Evolutionary conservation across 352 stramenopile genomes (phyloP), one percentile per base, ranked within the genome.

Genomic region (Globisporangium acanthophoron): DNA sequence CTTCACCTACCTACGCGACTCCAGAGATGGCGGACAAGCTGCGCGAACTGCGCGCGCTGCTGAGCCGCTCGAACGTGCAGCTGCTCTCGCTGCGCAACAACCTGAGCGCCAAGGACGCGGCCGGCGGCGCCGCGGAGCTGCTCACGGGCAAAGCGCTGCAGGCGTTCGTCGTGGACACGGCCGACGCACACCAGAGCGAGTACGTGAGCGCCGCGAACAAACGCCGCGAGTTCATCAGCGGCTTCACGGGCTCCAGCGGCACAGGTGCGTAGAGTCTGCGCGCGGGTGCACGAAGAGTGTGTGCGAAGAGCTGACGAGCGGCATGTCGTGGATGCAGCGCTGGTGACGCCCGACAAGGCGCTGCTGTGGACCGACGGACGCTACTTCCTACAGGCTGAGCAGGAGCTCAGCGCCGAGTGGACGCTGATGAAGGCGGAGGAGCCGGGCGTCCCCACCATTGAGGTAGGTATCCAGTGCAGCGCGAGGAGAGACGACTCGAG

Each of bases 141-240:
- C 56, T 85, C 29, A 73, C 67, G 43, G 76, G 71, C 33, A 73
- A 74, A 44, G 54, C 66, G 35, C 58, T 97, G 50, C 82, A 91
- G 55, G 95, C 92, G 24, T 98, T 98, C 61, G 59, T 99, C 1
- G 79, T 99, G 56, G 96, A 97, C 52, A 97, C 89, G 18, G 95
- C 97, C 47, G 97, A 99, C 79, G 96, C 97, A 52, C 97, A 99
- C 77, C 87, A 99, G 61, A 98, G 91, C 66, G 97, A 99, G 78
- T 99, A 99, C 70, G 90, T 98, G 51, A 94, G 96, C 39, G 83
- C 92, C 35, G 88, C 87, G 40, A 98, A 99, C 78, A 97, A 97
- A 78, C 84, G 97, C 20, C 84, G 97, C 51, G 87, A 85, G 66
- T 99, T 97, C 70, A 70, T 99, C 47, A 97, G 89, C 15, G 90